A percentile compares a stretch with the other conserved stretches of the same genome.
Evolutionary conservation across 2,329 filamentous ascomycete genomes (phyloP).

Genomic region (Calonectria pseudoreteaudii): DNA sequence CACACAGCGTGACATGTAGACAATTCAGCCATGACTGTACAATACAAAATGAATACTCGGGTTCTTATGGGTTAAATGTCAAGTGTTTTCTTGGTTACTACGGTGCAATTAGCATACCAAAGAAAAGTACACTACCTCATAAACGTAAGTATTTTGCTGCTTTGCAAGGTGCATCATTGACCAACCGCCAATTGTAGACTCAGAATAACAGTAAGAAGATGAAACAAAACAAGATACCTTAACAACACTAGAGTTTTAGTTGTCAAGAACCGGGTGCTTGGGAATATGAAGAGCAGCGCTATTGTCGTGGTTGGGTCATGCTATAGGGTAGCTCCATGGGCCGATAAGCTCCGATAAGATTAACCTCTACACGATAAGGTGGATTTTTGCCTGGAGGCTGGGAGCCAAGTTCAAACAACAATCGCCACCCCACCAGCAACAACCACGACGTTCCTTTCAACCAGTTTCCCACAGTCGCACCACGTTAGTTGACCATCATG

Average conservation of each 20-base stretch:
- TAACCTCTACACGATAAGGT: conserved; percentile 4
- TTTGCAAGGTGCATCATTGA: not conserved
- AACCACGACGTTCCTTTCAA: conserved; percentile 21
- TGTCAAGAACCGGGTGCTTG: not conserved
- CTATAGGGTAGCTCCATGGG: not conserved
- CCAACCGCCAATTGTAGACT: not conserved
- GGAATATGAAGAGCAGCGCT: no score
- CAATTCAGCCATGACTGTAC: conserved; percentile 37
- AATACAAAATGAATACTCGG: conserved; percentile 35
- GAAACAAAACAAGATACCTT: not conserved
- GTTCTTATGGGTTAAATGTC: not conserved
- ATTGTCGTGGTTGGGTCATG: not conserved
- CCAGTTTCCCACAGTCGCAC: conserved; percentile 22
- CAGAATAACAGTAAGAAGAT: fast-evolving
- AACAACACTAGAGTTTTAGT: not conserved
- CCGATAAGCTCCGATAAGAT: conserved; percentile 31
- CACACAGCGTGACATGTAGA: conserved; percentile 7
- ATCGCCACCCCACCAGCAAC: conserved; percentile 36
- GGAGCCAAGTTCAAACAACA: conserved; percentile 8
- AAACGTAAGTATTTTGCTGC: not conserved
- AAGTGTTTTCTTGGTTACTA: not conserved
- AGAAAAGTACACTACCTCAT: not conserved
- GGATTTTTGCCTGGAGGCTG: conserved; percentile 30
- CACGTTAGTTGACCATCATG: conserved; percentile 66
- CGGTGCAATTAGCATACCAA: not conserved